phyloP scores from a whole-genome alignment of 2,329 filamentous ascomycete species.

The Pyricularia pennisetigena region DNA sequence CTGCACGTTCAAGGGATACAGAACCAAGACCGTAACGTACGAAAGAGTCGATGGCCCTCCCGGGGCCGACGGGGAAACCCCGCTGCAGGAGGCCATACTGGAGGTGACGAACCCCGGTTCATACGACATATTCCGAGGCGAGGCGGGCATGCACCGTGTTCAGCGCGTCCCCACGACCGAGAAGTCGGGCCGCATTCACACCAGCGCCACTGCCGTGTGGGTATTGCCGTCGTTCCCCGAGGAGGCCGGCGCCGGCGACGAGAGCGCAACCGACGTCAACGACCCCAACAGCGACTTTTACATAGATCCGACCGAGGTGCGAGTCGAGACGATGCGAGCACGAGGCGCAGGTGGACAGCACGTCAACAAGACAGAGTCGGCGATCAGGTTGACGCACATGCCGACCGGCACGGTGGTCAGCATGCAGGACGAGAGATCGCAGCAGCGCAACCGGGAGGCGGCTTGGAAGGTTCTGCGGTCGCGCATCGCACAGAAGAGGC shows the following conservation, averaged over 20 bases:
- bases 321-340: constrained; percentile 81
- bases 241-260: constrained; percentile 29
- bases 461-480: constrained; percentile 82
- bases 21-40: constrained; percentile 64
- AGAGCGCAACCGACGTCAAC: constrained; percentile 45
- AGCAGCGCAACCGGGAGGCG: constrained; percentile 77
- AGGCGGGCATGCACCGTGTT: constrained; percentile 91
- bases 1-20: constrained; percentile 60
- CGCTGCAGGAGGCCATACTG: constrained; percentile 78
- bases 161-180: constrained; percentile 91
- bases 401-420: constrained; percentile 80
- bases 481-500: constrained; percentile 66
- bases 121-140: constrained; percentile 73
- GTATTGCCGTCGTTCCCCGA: constrained; percentile 77
- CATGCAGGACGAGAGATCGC: constrained; percentile 88
- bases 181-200: constrained; percentile 83
- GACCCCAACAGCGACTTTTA: constrained; percentile 90
- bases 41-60: constrained; percentile 61
- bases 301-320: constrained; percentile 74
- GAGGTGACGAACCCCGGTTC: constrained; percentile 69
- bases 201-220: constrained; percentile 84
- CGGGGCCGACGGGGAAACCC: constrained; percentile 49
- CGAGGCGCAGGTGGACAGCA: constrained; percentile 91
- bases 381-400: constrained; percentile 81
- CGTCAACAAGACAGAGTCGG: constrained; percentile 97